These are phyloP conservation scores for Trypanosoma grayi DNA, from an alignment of 208 protist genomes.

Conservation along the genomic window DNA sequence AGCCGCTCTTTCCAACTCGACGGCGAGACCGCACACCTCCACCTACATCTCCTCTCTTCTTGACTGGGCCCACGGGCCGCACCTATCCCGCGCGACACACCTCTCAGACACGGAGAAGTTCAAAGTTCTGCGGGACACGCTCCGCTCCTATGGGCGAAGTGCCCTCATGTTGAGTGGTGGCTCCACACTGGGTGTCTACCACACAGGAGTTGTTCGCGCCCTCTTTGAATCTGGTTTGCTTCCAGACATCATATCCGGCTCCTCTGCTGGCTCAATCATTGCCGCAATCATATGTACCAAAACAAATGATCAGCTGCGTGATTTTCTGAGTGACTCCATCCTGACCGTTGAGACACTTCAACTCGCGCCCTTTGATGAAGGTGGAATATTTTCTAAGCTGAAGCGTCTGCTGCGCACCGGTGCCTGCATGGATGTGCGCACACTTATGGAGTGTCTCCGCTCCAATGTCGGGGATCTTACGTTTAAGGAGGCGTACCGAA, in stretches of 20 bases:
- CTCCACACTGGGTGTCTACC: conserved; percentile 74
- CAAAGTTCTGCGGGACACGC: conserved; percentile 42
- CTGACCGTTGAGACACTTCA: conserved; percentile 44
- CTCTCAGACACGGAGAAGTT: conserved; percentile 35
- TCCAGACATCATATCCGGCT: conserved; percentile 71
- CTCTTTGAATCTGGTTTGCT: conserved; percentile 64
- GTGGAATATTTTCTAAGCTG: conserved; percentile 45
- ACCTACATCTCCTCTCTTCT: conserved; percentile 14
- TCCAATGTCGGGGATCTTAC: conserved; percentile 80
- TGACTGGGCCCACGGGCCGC: conserved; percentile 10
- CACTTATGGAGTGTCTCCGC: conserved; percentile 66
- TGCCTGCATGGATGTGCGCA: conserved; percentile 73
- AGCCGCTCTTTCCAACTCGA: not conserved
- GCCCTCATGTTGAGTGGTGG: conserved; percentile 79
- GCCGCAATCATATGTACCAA: conserved; percentile 63
- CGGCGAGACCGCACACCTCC: not conserved
- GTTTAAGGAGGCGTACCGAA: conserved; percentile 79
- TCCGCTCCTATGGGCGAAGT: conserved; percentile 66
- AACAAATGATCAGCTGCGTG: conserved; percentile 40
- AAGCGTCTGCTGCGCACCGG: conserved; percentile 61
- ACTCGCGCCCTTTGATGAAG: conserved; percentile 53
- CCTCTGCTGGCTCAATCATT: conserved; percentile 73
- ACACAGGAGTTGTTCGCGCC: conserved; percentile 60
- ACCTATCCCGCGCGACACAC: not conserved
- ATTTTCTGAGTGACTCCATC: conserved; percentile 36